Conservation (phyloP, 164 flowering plant species). For the Sextonia rubra region DNA sequence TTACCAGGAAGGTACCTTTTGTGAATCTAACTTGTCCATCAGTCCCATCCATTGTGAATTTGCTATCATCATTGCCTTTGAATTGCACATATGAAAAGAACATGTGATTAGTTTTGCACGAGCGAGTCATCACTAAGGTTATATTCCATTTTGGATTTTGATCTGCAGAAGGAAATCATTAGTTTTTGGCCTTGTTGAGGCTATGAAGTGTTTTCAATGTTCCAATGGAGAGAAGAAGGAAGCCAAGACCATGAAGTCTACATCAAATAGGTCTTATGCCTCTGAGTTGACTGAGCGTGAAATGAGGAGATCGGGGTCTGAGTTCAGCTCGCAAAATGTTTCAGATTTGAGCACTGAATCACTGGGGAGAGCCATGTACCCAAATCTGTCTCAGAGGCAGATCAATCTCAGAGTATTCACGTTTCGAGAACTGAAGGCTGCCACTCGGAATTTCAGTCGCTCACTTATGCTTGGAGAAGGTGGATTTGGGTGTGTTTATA, state of each 20-base stretch:
- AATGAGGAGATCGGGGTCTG: slow-evolving; percentile 47
- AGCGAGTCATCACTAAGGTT: no score
- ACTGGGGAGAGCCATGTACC: slow-evolving; percentile 27
- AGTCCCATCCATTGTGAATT: no score
- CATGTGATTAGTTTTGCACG: no score
- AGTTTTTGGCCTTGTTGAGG: slow-evolving; percentile 10
- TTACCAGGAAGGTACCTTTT: no score
- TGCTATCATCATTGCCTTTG: no score
- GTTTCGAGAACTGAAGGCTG: slow-evolving; percentile 54
- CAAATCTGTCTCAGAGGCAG: slow-evolving; percentile 42
- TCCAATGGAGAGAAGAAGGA: slow-evolving; percentile 38
- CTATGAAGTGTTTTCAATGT: slow-evolving; percentile 63
- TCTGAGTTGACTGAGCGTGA: slow-evolving; percentile 35
- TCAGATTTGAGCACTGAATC: slow-evolving; percentile 63
- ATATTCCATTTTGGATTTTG: slow-evolving; percentile 6
- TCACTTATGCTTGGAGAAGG: slow-evolving; percentile 79
- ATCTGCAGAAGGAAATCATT: slow-evolving; percentile 22
- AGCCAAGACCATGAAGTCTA: slow-evolving; percentile 30
- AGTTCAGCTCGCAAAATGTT: slow-evolving; percentile 49
- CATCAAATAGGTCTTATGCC: slow-evolving; percentile 27
- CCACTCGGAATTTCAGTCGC: slow-evolving; percentile 68
- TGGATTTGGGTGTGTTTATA: slow-evolving; percentile 87
- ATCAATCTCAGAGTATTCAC: slow-evolving; percentile 72
- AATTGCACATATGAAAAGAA: no score
- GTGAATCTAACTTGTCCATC: no score